Evolutionary conservation across 164 flowering plant species (phyloP), one percentile per base, ranked within the genome.

Genomic region (Euptelea pleiosperma): DNA sequence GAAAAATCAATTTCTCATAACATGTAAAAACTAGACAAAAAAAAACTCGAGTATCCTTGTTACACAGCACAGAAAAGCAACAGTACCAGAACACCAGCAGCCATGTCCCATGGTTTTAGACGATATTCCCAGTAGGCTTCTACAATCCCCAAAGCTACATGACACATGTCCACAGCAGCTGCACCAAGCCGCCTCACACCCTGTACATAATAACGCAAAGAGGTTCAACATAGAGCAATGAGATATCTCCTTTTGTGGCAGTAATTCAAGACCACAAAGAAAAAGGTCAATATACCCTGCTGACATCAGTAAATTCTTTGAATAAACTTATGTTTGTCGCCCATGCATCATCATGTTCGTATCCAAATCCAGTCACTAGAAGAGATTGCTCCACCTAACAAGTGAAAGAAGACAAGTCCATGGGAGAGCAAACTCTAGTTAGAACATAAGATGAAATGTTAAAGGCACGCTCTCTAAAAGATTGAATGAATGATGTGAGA

Each of bases 71-170:
- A 35, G n/a, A 35, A 4, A 24, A 29, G n/a, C 26, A 34, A 33
- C 25, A 60, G 68, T 85, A 92, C 98, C 96, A 92, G 65, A 75
- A 86, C 96, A 9, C 98, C 96, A 59, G 96, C 98, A 71, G 98
- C 94, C 98, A 89, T 92, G 60, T 92, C 97, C 98, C 96, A 92
- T 56, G 98, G 98, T 70, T 92, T 92, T 39, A 92, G 79, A 55
- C 98, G 94, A 64, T 87, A 92, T 69, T 92, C 98, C 98, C 96
- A 92, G 60, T 87, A 92, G 16, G 81, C 83, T 80, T 92, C 98
- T 15, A 73, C 98, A 66, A 87, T 83, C 22, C 97, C 98, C 28
- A 92, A 65, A 49, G 96, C 96, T 8, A 92, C 98, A 81, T 92
- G 98, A 73, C 96, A 89, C 98, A 89, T 92, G 72, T 92, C 96